Base-by-base conservation (phyloP, 495 filamentous ascomycete species). In the Xylaria sp. region DNA sequence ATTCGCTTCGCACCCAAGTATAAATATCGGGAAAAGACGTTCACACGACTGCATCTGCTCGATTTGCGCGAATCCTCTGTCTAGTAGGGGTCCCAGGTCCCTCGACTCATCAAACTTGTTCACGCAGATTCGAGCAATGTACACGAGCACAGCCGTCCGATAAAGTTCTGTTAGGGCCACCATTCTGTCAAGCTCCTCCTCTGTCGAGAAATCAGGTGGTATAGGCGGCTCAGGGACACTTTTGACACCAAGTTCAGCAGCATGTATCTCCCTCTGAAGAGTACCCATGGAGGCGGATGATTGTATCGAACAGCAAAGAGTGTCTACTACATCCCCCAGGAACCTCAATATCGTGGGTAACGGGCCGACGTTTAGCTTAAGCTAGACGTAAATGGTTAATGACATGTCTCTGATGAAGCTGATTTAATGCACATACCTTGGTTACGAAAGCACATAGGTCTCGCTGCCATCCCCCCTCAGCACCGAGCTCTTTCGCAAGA, bases 1-100 rank as follows among this genome's bases (percentile, higher is more conserved):
- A 43, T 76, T 67, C 14, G 81, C 80, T 65, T 83, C 80, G 71
- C 78, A 81, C 35, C 80, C 81, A n/a, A 82, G 59, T 52, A 82
- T 74, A 52, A 83, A 78, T n/a, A 83, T 50, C 11, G 80, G 79
- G 61, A 81, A 81, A 40, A 79, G 79, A 6, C 71, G 75, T 35
- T 79, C 55, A 48, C 79, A 82, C 40, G 73, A 70, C 12, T 68
- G 44, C 21, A 79, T 37, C 50, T 69, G 44, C 26, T 68, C 46
- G 21, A 80, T 50, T 15, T 74, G 61, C 46, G 66, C n/a, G 61
- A 78, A 79, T 11, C 74, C 74, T 48, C 48, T 64, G 15, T 79
- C 72, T 24, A 78, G 70, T 19, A 72, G 59, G 68, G 71, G 40
- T 52, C 74, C 71, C 5, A 74, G 75, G 52, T 72, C 68, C 40